Evolutionary conservation across 352 stramenopile species (phyloP), one percentile per base, ranked within the genome.

Genomic region (Peronospora tabacina): DNA sequence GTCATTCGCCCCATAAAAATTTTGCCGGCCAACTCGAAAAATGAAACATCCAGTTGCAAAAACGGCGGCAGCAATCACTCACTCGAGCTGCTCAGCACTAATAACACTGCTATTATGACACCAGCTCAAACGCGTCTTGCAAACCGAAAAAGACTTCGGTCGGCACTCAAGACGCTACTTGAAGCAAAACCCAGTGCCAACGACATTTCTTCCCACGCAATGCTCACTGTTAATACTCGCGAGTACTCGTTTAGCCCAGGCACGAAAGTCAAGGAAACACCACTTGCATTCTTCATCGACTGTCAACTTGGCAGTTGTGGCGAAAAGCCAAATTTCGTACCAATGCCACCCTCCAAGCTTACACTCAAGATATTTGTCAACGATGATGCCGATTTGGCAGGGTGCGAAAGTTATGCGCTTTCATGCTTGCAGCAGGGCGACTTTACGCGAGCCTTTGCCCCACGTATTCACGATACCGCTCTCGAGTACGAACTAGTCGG

Each of bases 341-440:
- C 35, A 29, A 16, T 35, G 22, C 40, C 38, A 16, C 34, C 32
- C 8, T 39, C 28, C 4, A 49, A 39, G 30, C 49, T 75, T 15
- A 52, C 65, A 29, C 47, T 87, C 17, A 84, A 85, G 51, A 41
- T 87, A 28, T 87, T 79, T 51, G 59, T 80, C 16, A 68, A 85
- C 38, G 66, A 76, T 28, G 75, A 87, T 33, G 55, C 70, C 1
- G 63, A 68, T 37, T 48, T 77, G 17, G 72, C 68, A 7, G 68
- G 63, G 1, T 66, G 66, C 15, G 75, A 87, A 48, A 82, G 70
- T 33, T 74, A 72, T 17, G 69, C 75, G 7, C 59, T 87, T 5
- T 64, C 66, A 0, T 62, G 67, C 5, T 52, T 83, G 35, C 62
- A 80, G 28, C 55, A 64, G 2, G 50, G 61, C 19, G 47, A 52